Conservation (phyloP, 768 basidiomycete genomes). For the Termitomyces titanicus region DNA sequence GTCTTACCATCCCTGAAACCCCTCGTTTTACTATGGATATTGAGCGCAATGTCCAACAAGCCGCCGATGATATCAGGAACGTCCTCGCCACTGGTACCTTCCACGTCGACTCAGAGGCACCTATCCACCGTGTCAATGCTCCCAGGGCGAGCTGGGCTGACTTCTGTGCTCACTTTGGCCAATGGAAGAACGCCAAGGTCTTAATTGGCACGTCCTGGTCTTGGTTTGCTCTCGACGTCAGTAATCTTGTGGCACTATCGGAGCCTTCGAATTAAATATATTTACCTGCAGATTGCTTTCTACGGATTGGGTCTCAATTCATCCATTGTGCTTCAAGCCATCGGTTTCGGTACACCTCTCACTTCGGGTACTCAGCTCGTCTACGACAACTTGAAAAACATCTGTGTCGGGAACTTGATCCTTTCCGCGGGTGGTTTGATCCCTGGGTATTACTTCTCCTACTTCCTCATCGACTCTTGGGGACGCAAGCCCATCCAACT, state of each 20-base stretch:
- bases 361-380: conserved; percentile 33
- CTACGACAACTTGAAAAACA: conserved; percentile 58
- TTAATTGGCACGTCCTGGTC: conserved; percentile 76
- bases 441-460: conserved; percentile 72
- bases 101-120: conserved; percentile 50
- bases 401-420: conserved; percentile 73
- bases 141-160: conserved; percentile 69
- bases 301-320: conserved; percentile 89
- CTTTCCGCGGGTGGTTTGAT: conserved; percentile 76
- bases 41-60: conserved; percentile 78
- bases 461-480: conserved; percentile 70
- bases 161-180: conserved; percentile 63
- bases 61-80: conserved; percentile 66
- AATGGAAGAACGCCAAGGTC: conserved; percentile 78
- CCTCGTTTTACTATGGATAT: conserved; percentile 93
- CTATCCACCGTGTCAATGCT: conserved; percentile 56
- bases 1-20: conserved; percentile 89
- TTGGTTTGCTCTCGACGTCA: conserved; percentile 85
- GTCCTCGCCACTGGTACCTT: conserved; percentile 52
- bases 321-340: conserved; percentile 67
- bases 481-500: conserved; percentile 82
- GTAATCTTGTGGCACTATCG: conserved; percentile 20
- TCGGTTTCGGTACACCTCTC: conserved; percentile 60
- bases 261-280: neutral
- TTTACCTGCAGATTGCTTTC: conserved; percentile 62